Base-by-base conservation (phyloP, 768 basidiomycete genomes). In the Gloeopeniophorella convolvens region DNA sequence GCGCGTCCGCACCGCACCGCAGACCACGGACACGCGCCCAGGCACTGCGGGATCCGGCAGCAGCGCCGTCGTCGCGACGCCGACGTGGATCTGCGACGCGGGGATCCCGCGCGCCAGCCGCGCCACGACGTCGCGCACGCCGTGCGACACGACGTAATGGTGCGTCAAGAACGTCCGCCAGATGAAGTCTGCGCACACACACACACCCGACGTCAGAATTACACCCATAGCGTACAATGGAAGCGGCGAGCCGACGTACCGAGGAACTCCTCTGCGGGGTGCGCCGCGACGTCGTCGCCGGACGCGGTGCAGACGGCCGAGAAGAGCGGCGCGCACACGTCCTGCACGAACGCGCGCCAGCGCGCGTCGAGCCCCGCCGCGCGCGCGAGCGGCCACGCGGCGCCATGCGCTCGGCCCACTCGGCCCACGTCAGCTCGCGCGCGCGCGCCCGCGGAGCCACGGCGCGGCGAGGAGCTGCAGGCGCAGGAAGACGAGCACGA, bases 221-320 rank as follows among this genome's bases (percentile, higher is more conserved):
- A n/a, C n/a, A n/a, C n/a, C n/a, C n/a, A n/a, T n/a, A n/a, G n/a
- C n/a, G n/a, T n/a, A n/a, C n/a, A n/a, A n/a, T n/a, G n/a, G n/a
- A n/a, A n/a, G n/a, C n/a, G n/a, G n/a, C n/a, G n/a, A n/a, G n/a
- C n/a, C 18, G n/a, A 60, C 77, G 23, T 56, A 80, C 84, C 85
- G 15, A 89, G 71, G 48, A 87, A 67, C 54, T 82, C 78, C 43
- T 80, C 78, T 1, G 78, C 72, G 1, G 84, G 85, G 59, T 86
- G 77, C 1, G 68, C 63, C 42, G 73, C 63, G 0, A 86, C 69
- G 50, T 78, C 78, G 9, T 72, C 68, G 34, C 71, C 70, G 0
- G 80, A 72, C 3, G 83, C 78, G 0, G 87, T 87, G 50, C 83
- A 84, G 3, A 89, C 79, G 0, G 82, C 84, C 18, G 84, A 84